Evolutionary conservation across 2,329 filamentous ascomycete genomes (phyloP).

Genomic region (Cercospora berteroae): DNA sequence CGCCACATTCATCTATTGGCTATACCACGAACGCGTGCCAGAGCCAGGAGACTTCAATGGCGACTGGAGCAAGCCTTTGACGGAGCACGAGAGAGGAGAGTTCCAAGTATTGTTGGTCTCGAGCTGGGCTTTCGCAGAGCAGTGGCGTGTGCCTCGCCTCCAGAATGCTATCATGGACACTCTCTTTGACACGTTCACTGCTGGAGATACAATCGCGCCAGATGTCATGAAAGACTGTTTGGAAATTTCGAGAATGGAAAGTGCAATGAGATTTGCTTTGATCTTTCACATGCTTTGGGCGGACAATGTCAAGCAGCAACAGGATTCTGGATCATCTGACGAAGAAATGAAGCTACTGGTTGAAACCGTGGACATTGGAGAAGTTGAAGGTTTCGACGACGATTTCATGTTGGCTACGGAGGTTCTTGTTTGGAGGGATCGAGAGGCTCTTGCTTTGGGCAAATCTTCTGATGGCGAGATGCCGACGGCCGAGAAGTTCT

Average conservation of each 20-base stretch:
- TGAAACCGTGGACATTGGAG: neutral
- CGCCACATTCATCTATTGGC: constrained; percentile 5
- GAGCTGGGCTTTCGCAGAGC: constrained; percentile 1
- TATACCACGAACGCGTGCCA: neutral
- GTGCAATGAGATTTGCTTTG: constrained; percentile 8
- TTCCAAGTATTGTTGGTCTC: neutral
- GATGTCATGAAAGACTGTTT: neutral
- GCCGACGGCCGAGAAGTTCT: constrained; percentile 3
- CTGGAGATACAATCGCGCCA: neutral
- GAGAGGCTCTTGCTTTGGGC: neutral
- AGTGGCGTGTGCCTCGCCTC: neutral
- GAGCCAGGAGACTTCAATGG: neutral
- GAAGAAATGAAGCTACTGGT: neutral
- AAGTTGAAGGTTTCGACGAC: constrained; percentile 1
- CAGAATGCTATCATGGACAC: constrained; percentile 4
- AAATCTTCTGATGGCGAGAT: neutral
- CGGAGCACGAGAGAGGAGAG: neutral
- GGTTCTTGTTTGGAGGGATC: neutral
- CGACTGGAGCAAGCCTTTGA: neutral
- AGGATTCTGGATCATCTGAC: neutral
- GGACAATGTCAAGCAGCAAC: constrained; percentile 2
- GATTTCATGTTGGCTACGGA: constrained; percentile 1
- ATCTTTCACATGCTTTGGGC: constrained; percentile 10
- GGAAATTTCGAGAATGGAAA: neutral
- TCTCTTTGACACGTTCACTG: neutral